phyloP scores from a whole-genome alignment of 805 yeast species.

The Grigorovia yakushimaensis region DNA sequence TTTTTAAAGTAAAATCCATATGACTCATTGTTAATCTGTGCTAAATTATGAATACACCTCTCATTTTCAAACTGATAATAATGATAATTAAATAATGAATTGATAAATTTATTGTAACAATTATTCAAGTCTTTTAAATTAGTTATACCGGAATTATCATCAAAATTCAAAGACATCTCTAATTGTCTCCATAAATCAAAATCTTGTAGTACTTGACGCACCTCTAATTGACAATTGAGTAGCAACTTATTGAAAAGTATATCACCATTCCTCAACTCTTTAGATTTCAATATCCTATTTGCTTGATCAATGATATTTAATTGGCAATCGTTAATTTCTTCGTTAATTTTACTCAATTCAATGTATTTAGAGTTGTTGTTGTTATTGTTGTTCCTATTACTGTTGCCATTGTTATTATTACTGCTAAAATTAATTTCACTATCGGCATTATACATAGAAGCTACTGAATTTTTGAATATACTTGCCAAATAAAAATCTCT shows the following conservation, averaged over 20 bases:
- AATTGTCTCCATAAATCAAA: conserved; percentile 8
- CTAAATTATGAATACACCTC: conserved; percentile 20
- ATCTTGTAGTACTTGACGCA: conserved; percentile 14
- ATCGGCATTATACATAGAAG: conserved; percentile 3
- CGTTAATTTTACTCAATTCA: conserved; percentile 25
- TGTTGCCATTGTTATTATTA: not conserved
- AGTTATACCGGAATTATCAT: not conserved
- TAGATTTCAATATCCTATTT: conserved; percentile 14
- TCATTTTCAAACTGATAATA: conserved; percentile 21
- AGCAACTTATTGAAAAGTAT: conserved; percentile 17
- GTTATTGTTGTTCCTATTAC: not conserved
- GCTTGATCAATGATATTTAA: conserved; percentile 22
- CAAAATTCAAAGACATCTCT: not conserved
- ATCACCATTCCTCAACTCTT: conserved; percentile 15
- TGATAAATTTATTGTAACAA: conserved; percentile 22
- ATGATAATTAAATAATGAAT: conserved; percentile 22
- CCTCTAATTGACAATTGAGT: conserved; percentile 22
- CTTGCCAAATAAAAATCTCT: conserved; percentile 13
- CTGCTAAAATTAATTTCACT: conserved; percentile 6
- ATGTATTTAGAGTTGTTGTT: conserved; percentile 16
- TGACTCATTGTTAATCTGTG: conserved; percentile 14
- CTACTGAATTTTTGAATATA: not conserved
- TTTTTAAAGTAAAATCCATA: not conserved
- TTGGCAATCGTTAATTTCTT: conserved; percentile 24
- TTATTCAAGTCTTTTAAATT: conserved; percentile 14